These are phyloP conservation scores for Sambucus nigra DNA, from an alignment of 129 eudicot species.

Conservation along the genomic window DNA sequence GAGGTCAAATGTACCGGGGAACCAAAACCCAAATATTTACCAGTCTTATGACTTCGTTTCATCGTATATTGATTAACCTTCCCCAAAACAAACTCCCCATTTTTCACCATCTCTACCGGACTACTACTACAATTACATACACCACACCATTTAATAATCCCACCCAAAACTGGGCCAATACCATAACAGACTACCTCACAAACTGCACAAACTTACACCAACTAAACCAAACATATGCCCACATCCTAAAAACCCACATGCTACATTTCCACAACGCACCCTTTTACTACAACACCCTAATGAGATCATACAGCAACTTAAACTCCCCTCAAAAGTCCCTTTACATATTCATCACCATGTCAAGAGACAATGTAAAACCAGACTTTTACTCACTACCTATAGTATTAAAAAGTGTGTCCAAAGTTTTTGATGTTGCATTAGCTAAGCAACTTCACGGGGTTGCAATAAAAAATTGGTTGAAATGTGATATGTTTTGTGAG, in stretches of 20 bases:
- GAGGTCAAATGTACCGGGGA: no score
- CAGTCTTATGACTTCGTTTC: constrained; percentile 23
- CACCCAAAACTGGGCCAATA: constrained; percentile 27
- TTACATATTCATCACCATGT: constrained; percentile 36
- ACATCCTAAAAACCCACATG: constrained; percentile 50
- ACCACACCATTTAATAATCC: constrained; percentile 2
- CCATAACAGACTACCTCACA: constrained; percentile 39
- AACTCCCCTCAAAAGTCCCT: constrained; percentile 37
- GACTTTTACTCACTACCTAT: constrained; percentile 68
- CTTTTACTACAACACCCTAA: constrained; percentile 63
- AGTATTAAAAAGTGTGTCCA: constrained; percentile 44
- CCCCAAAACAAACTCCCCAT: constrained; percentile 14
- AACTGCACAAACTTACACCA: constrained; percentile 36
- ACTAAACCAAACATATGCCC: constrained; percentile 44
- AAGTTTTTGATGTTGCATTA: constrained; percentile 11
- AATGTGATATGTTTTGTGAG: constrained; percentile 44
- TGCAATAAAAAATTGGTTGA: constrained; percentile 48
- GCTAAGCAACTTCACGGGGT: constrained; percentile 37
- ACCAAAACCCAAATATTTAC: no score
- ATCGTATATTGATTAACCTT: constrained; percentile 6
- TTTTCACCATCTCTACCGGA: constrained; percentile 16
- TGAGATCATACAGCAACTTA: constrained; percentile 45
- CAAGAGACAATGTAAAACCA: constrained; percentile 44
- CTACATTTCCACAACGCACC: constrained; percentile 26
- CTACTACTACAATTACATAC: constrained; percentile 15